phyloP scores from a whole-genome alignment of 352 stramenopile genomes.

The Globisporangium ultimum region DNA sequence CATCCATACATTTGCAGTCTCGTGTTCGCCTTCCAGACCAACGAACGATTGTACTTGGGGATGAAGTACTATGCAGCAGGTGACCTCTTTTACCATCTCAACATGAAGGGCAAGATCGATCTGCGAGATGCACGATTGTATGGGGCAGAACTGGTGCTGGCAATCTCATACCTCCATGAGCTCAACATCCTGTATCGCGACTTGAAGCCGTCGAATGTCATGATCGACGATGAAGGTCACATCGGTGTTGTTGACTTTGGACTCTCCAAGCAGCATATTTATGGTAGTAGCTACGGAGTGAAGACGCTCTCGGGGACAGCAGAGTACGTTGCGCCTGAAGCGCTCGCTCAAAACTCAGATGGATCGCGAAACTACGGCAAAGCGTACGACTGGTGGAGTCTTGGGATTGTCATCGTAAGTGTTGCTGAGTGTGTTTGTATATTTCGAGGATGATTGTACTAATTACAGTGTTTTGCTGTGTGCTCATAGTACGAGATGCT shows the following conservation, averaged over 20 bases:
- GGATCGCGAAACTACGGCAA: conserved; percentile 85
- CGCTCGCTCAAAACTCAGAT: conserved; percentile 75
- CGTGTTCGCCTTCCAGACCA: conserved; percentile 88
- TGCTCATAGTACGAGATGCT: conserved; percentile 81
- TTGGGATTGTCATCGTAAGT: conserved; percentile 83
- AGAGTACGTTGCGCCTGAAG: conserved; percentile 86
- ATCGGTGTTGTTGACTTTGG: conserved; percentile 89
- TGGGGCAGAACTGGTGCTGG: conserved; percentile 79
- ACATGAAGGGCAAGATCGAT: conserved; percentile 69
- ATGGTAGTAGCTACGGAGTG: conserved; percentile 79
- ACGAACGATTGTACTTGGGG: conserved; percentile 83
- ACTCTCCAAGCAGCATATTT: conserved; percentile 87
- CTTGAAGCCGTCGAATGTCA: conserved; percentile 87
- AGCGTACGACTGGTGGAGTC: conserved; percentile 88
- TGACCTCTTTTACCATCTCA: conserved; percentile 88
- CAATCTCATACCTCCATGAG: conserved; percentile 87
- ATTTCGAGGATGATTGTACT: neutral
- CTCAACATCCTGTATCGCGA: conserved; percentile 89
- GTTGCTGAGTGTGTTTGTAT: conserved; percentile 1
- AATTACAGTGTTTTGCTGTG: neutral
- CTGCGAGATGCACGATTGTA: conserved; percentile 73
- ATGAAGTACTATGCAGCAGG: conserved; percentile 90
- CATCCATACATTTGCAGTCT: conserved; percentile 87
- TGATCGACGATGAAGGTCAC: conserved; percentile 87
- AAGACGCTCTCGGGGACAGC: conserved; percentile 85